These are phyloP conservation scores for Licmophora abbreviata DNA, from an alignment of 108 stramenopile species.

Conservation along the genomic window DNA sequence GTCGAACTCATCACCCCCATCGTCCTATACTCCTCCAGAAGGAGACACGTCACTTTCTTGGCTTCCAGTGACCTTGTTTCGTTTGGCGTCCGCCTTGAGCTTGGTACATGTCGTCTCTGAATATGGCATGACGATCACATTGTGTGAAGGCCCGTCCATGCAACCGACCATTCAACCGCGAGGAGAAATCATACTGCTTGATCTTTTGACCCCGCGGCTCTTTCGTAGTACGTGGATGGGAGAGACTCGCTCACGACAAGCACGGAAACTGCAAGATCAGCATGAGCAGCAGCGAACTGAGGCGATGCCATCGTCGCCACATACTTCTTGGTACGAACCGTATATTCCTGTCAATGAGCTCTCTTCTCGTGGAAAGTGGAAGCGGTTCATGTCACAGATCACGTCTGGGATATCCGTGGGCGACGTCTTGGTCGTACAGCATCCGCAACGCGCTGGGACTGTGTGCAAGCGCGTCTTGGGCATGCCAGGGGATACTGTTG, in stretches of 20 bases:
- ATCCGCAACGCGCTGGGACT: slow-evolving; percentile 73
- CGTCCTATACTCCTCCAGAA: neutral
- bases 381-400: slow-evolving; percentile 20
- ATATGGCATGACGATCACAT: slow-evolving; percentile 64
- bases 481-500: slow-evolving; percentile 81
- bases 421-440: slow-evolving; percentile 86
- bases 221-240: slow-evolving; percentile 35
- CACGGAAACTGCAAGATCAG: slow-evolving; percentile 16
- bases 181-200: slow-evolving; percentile 77
- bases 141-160: slow-evolving; percentile 91
- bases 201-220: slow-evolving; percentile 56
- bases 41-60: neutral
- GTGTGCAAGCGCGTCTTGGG: slow-evolving; percentile 92
- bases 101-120: slow-evolving; percentile 59
- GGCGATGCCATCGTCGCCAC: too few relatives aligned
- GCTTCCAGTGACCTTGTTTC: neutral
- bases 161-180: slow-evolving; percentile 68
- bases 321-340: slow-evolving; percentile 47
- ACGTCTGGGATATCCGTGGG: slow-evolving; percentile 60
- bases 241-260: slow-evolving; percentile 15
- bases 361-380: slow-evolving; percentile 15
- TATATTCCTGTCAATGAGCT: slow-evolving; percentile 28
- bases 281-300: slow-evolving; percentile 5
- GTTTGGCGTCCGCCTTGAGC: slow-evolving; percentile 29
- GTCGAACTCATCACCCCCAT: neutral